Conservation (phyloP, 2,329 filamentous ascomycete species). For the Neocatenulostroma microsporum region DNA sequence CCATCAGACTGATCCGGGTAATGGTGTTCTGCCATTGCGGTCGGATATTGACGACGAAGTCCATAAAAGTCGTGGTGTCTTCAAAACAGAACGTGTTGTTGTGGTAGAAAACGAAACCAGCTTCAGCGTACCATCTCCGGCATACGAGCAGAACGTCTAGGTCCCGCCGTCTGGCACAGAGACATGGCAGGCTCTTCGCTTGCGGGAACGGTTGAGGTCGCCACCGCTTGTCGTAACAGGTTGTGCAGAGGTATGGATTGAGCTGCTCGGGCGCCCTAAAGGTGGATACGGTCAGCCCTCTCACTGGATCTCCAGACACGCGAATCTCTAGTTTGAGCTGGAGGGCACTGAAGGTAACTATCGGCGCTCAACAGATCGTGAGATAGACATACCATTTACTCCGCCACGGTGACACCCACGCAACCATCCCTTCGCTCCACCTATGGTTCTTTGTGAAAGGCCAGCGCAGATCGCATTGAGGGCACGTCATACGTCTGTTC, state of each 20-base stretch:
- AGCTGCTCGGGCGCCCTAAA: conserved; percentile 7
- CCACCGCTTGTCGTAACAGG: conserved; percentile 12
- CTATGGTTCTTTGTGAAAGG: background rate
- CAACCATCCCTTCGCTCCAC: background rate
- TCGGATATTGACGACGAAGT: conserved; percentile 3
- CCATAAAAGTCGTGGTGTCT: conserved; percentile 2
- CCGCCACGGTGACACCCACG: conserved; percentile 11
- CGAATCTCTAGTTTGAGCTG: too few relatives aligned
- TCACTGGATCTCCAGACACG: too few relatives aligned
- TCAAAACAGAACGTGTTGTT: conserved; percentile 18
- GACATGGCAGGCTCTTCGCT: conserved; percentile 7
- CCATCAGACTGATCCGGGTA: conserved; percentile 1
- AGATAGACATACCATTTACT: too few relatives aligned
- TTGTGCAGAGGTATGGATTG: conserved; percentile 14
- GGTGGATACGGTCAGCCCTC: too few relatives aligned
- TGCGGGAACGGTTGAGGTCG: conserved; percentile 7
- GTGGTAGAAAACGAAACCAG: conserved; percentile 11
- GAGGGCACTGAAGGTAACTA: too few relatives aligned
- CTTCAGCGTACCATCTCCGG: conserved; percentile 13
- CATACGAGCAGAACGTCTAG: conserved; percentile 14
- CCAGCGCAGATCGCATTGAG: background rate
- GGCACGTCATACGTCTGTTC: too few relatives aligned
- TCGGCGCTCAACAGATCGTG: too few relatives aligned
- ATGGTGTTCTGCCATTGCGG: conserved; percentile 4
- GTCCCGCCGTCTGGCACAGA: conserved; percentile 13